Evolutionary conservation across 140 eudicot genomes (phyloP).

Genomic region (Bidens hawaiensis): DNA sequence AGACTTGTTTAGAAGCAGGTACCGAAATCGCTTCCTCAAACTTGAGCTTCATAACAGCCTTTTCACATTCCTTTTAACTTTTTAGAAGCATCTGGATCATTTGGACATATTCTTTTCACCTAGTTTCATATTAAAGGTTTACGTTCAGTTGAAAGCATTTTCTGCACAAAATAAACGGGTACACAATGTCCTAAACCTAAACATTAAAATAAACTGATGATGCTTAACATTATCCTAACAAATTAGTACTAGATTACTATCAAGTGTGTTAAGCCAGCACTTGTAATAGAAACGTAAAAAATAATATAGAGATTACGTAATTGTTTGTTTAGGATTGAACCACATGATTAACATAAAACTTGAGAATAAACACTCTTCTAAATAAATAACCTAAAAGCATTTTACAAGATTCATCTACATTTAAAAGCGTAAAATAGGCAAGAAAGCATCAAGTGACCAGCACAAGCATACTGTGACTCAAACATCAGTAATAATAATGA

Average conservation of each 20-base stretch:
- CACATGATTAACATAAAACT: too few species aligned
- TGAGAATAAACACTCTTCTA: too few species aligned
- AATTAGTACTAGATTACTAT: not conserved
- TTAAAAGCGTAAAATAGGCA: too few species aligned
- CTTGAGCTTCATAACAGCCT: constrained; percentile 96
- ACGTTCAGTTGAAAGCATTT: not conserved
- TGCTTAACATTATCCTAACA: too few species aligned
- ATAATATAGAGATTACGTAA: too few species aligned
- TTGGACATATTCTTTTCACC: constrained; percentile 86
- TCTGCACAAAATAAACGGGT: not conserved
- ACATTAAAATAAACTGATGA: not conserved
- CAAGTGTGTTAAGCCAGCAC: too few species aligned
- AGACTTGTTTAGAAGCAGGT: constrained; percentile 52
- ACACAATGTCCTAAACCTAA: not conserved
- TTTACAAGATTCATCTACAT: too few species aligned
- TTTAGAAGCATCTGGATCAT: constrained; percentile 96
- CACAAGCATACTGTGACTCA: not conserved
- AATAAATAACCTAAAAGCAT: too few species aligned
- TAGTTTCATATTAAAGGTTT: constrained; percentile 18
- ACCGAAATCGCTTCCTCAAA: constrained; percentile 97
- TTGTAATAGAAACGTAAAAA: too few species aligned
- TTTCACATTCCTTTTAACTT: constrained; percentile 94
- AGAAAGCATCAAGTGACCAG: too few species aligned
- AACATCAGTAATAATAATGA: not conserved
- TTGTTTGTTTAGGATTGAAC: too few species aligned